Evolutionary conservation across 2,329 filamentous ascomycete genomes (phyloP), one percentile per base, ranked within the genome.

Genomic region (Annulohypoxylon truncatum): DNA sequence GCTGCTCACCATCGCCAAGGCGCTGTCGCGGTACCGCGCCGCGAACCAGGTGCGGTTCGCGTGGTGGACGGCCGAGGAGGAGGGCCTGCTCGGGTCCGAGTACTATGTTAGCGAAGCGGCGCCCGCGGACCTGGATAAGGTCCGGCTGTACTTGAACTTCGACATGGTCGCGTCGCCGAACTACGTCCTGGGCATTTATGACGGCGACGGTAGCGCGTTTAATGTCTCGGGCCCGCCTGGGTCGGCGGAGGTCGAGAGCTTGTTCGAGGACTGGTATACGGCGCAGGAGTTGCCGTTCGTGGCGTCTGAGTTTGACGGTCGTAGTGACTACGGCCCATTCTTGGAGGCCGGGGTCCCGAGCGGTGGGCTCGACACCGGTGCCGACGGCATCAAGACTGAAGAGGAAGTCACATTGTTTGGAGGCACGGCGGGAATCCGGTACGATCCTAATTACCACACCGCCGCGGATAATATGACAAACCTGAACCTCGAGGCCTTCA

Each of bases 41-140:
- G 88, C 84, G 64, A 87, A 89, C 72, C 83, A 84, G 31, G 84
- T 90, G n/a, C 84, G 88, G 62, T 89, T 90, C 76, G 82, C 79
- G 58, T 91, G 86, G 82, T 91, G 88, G 87, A 84, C 86, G 1
- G 88, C 83, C 2, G 87, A 90, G 76, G 87, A 89, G 72, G 87
- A 85, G 57, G 89, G 89, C 22, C 82, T 90, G 13, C 80, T 91
- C 10, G 89, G 89, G 35, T 85, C 84, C 4, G 80, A 82, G 26
- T 83, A 84, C 79, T 90, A 89, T 74, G 83, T 88, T 50, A 77
- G 80, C 20, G 61, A 35, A 8, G 77, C 81, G 29, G 73, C 79
- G n/a, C 74, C 79, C 1, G 75, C 77, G 1, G 86, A 88, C 65
- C 81, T 83, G 22, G 79, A 81, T 46, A 87, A 87, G 75, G 84